These are phyloP conservation scores for Phytomonas francai DNA, from an alignment of 208 protist genomes.

Conservation along the genomic window DNA sequence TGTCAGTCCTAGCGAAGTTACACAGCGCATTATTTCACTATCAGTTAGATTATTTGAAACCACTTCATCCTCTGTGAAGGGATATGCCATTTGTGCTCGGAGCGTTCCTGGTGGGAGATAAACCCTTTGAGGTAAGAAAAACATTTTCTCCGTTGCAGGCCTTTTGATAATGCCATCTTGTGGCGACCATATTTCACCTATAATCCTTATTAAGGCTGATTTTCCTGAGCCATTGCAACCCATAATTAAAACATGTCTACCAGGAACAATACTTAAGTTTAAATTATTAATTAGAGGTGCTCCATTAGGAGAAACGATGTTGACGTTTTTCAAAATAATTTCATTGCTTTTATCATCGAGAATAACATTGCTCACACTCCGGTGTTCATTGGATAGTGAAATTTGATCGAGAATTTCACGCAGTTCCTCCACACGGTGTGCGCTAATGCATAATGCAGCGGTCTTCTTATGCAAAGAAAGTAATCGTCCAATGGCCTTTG, in stretches of 20 bases:
- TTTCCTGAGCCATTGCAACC: conserved; percentile 89
- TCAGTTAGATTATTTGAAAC: conserved; percentile 27
- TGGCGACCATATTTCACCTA: conserved; percentile 72
- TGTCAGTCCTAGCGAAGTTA: conserved; percentile 37
- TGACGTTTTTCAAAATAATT: conserved; percentile 44
- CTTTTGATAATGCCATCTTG: conserved; percentile 36
- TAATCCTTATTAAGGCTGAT: conserved; percentile 61
- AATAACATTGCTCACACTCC: conserved; percentile 10
- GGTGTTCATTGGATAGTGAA: neutral
- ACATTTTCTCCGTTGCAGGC: conserved; percentile 26
- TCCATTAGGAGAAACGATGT: conserved; percentile 46
- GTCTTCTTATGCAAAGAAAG: conserved; percentile 75
- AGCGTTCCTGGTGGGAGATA: conserved; percentile 80
- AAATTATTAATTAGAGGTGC: conserved; percentile 49
- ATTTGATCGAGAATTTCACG: conserved; percentile 40
- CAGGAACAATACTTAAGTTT: conserved; percentile 34
- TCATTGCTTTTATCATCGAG: conserved; percentile 15
- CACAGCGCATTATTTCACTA: conserved; percentile 34
- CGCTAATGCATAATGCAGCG: conserved; percentile 56
- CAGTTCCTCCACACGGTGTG: conserved; percentile 77
- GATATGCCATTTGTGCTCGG: conserved; percentile 77
- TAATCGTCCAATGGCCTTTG: conserved; percentile 57
- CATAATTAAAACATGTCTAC: conserved; percentile 70
- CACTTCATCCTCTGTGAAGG: conserved; percentile 22
- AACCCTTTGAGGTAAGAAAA: conserved; percentile 68